Percentiles rank a stretch among this genome's conserved stretches.
These are phyloP conservation scores for Bruguiera gymnorhiza DNA, from an alignment of 345 rosid species.

Conservation along the genomic window DNA sequence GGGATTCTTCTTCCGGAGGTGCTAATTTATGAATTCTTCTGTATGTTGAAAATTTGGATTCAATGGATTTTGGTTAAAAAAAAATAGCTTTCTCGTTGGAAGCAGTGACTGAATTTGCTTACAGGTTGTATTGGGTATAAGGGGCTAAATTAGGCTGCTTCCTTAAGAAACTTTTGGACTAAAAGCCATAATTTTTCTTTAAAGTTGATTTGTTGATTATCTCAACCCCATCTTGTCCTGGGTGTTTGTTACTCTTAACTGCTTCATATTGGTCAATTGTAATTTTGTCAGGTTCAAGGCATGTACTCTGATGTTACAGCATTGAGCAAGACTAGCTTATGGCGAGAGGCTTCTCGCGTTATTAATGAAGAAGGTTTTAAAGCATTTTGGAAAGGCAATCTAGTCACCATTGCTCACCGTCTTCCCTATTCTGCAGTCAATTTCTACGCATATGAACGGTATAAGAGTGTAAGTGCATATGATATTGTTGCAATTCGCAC, in stretches of 20 bases:
- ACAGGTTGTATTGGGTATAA: too few species aligned
- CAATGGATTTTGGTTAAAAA: too few species aligned
- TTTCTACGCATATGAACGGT: conserved; percentile 78
- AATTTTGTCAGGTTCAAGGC: conserved; percentile 74
- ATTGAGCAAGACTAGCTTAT: conserved; percentile 57
- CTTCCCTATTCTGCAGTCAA: conserved; percentile 80
- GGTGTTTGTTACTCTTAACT: conserved; percentile 4
- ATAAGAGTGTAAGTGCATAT: conserved; percentile 50
- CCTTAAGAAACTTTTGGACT: too few species aligned
- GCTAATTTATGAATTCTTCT: neutral
- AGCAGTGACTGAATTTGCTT: too few species aligned
- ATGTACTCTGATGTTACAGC: conserved; percentile 78
- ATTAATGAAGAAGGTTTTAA: conserved; percentile 79
- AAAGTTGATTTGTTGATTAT: neutral
- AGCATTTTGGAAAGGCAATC: conserved; percentile 97
- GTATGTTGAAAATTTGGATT: neutral
- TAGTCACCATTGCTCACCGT: conserved; percentile 89
- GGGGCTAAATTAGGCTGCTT: too few species aligned
- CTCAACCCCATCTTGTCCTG: neutral
- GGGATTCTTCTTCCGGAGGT: neutral
- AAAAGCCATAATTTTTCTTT: neutral
- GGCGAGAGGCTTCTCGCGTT: conserved; percentile 83
- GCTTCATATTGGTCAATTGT: neutral
- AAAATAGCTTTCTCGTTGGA: too few species aligned
- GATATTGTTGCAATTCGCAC: neutral